A percentile compares a stretch with the other conserved stretches of the same genome.
These are phyloP conservation scores for Plectosphaerella plurivora DNA, from an alignment of 2,329 filamentous ascomycete species.

Conservation along the genomic window DNA sequence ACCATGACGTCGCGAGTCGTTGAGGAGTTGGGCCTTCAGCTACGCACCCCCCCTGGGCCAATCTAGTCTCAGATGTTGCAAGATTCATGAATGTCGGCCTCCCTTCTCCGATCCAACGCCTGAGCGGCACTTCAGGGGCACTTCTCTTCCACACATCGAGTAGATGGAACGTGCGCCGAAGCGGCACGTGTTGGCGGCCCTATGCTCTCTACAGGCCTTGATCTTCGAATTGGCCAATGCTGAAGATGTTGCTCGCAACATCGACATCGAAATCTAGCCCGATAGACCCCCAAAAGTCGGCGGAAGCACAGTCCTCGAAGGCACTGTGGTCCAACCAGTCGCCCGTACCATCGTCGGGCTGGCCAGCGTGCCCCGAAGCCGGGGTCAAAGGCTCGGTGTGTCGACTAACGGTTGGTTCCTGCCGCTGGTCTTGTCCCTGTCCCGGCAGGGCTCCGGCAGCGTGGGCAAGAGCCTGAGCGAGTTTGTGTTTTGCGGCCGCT, in stretches of 20 bases:
- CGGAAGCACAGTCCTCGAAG: background rate
- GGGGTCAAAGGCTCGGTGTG: background rate
- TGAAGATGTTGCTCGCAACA: background rate
- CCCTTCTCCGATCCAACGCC: too few species aligned
- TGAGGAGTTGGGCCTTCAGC: too few species aligned
- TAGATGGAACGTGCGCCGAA: too few species aligned
- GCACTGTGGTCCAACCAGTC: background rate
- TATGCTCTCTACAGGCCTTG: too few species aligned
- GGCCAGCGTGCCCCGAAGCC: background rate
- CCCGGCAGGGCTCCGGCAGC: background rate
- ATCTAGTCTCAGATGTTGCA: too few species aligned
- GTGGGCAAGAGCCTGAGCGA: background rate
- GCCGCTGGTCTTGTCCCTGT: background rate
- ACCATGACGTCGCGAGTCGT: too few species aligned
- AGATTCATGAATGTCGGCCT: too few species aligned
- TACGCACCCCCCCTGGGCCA: too few species aligned
- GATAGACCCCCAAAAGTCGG: background rate
- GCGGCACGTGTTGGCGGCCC: too few species aligned
- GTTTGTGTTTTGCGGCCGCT: background rate
- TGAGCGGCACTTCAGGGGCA: too few species aligned
- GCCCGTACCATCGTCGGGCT: background rate
- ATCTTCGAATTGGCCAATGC: background rate
- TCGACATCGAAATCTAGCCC: background rate
- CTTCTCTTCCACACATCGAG: too few species aligned
- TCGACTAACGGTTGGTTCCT: background rate